Base-by-base conservation (phyloP, 768 basidiomycete species). In the Agrocybe praecox region DNA sequence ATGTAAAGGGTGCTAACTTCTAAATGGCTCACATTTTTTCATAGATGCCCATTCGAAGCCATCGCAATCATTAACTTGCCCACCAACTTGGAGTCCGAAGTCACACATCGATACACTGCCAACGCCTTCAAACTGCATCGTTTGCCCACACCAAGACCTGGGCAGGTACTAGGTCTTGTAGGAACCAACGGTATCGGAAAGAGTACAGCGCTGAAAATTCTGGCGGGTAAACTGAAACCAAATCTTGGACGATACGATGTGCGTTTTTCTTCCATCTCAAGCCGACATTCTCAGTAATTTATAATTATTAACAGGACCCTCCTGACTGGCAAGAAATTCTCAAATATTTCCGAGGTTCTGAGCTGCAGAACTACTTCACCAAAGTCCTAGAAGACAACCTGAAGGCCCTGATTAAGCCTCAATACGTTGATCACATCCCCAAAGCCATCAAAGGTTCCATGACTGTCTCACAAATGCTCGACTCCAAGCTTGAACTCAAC, bases 101-200 rank as follows among this genome's bases (percentile, higher is more conserved):
- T 98, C 51, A 98, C 97, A 8, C 97, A 99, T 77, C 90, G 97
- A 68, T 99, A 98, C 72, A 89, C 94, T 22, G 97, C 97, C 60
- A 99, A 99, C 72, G 86, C 97, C 3, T 99, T 99, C 86, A 99
- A 99, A 75, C 87, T 99, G 2, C 97, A 98, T 80, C 90, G 97
- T 49, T 83, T 99, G 45, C 97, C 97, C 34, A 98, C 95, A 29
- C 97, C 97, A 33, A 81, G 97, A 55, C 96, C 97, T 0, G 97
- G 97, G 4, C 97, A 98, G 74, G 97, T 99, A 2, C 83, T 99
- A n/a, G 97, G 97, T 61, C 84, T 99, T 36, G 97, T 98, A 18
- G 97, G 97, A 29, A 98, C 96, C 0, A 99, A 99, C 74, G 97
- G 97, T 87, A 99, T 98, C 62, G 97, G 97, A 53, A 99, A 99